Percentiles rank a stretch among this genome's conserved stretches.
Evolutionary conservation across 352 stramenopile species (phyloP).

Genomic region (Globisporangium echinulatum): DNA sequence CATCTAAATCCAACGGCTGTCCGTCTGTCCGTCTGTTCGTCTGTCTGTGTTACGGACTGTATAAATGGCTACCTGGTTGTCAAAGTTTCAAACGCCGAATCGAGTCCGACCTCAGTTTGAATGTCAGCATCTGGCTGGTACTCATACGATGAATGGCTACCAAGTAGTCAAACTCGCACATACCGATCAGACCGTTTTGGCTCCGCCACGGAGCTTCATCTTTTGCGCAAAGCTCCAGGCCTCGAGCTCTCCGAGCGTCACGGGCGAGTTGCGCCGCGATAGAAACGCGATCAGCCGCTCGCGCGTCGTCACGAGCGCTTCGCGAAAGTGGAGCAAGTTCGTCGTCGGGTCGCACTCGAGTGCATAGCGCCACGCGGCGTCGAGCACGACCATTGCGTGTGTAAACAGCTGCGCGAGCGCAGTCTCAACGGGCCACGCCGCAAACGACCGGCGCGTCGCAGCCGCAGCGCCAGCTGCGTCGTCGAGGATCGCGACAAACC

Average conservation of each 20-base stretch:
- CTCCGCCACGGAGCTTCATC: slow-evolving; percentile 4
- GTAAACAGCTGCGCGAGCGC: slow-evolving; percentile 55
- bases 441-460: slow-evolving; percentile 29
- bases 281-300: slow-evolving; percentile 43
- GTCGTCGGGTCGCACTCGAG: slow-evolving; percentile 37
- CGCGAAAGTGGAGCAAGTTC: slow-evolving; percentile 57
- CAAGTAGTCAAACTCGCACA: neutral
- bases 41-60: too few relatives aligned
- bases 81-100: too few relatives aligned
- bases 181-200: slow-evolving; percentile 11
- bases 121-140: too few relatives aligned
- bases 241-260: slow-evolving; percentile 42
- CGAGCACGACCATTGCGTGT: slow-evolving; percentile 52
- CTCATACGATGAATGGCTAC: neutral
- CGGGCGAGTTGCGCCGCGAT: slow-evolving; percentile 28
- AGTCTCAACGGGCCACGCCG: slow-evolving; percentile 39
- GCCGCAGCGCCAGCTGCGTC: slow-evolving; percentile 35
- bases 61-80: too few relatives aligned
- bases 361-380: slow-evolving; percentile 52
- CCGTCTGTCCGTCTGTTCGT: too few relatives aligned
- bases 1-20: too few relatives aligned
- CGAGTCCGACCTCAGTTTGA: too few relatives aligned
- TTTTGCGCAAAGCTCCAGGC: slow-evolving; percentile 38
- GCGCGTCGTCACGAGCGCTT: slow-evolving; percentile 48
- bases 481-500: slow-evolving; percentile 38